Base-by-base conservation (phyloP, 2,329 filamentous ascomycete species). In the Xylaria sp. region DNA sequence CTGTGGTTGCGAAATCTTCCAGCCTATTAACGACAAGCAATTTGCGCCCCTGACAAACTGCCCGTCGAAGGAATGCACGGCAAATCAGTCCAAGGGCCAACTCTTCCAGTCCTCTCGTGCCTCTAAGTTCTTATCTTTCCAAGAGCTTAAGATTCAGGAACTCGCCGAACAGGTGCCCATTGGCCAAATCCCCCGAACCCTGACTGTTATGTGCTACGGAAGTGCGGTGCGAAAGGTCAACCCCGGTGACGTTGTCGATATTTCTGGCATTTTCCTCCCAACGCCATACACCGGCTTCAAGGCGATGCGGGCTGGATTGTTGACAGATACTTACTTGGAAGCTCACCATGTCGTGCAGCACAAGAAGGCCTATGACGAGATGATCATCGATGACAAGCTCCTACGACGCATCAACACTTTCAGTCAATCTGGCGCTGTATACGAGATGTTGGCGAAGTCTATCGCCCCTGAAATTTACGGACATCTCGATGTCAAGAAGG, bases 151-250 rank as follows among this genome's bases (percentile, higher is more conserved):
- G 78, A 92, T 99, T 59, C 94, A 99, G 76, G 94, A 99, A 73
- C 91, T 97, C 86, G 92, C 94, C n/a, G 94, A 99, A 73, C 94
- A 99, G 74, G 94, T 99, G 0, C 94, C 94, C 6, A 95, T 99
- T 65, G 94, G 94, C 54, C 94, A 99, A 73, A 99, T 99, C 68
- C 94, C 94, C 37, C 86, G 94, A 60, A 91, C 91, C 59, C 78
- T 99, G 63, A 97, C 93, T 0, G 79, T 99, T 19, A 84, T 96
- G 69, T 96, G 92, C 75, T 89, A 95, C 71, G 94, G 94, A 62
- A 90, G 86, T 62, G 81, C 96, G 10, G 91, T 93, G 35, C 83
- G 94, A 60, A 87, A 91, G 68, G 84, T 97, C 70, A 97, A 91
- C 72, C 94, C 94, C 2, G 94, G 94, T 64, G 94, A 99, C 74